Evolutionary conservation across 169 alveolate genomes (phyloP), one percentile per base, ranked within the genome.

Genomic region (Plasmodium gallinaceum): DNA sequence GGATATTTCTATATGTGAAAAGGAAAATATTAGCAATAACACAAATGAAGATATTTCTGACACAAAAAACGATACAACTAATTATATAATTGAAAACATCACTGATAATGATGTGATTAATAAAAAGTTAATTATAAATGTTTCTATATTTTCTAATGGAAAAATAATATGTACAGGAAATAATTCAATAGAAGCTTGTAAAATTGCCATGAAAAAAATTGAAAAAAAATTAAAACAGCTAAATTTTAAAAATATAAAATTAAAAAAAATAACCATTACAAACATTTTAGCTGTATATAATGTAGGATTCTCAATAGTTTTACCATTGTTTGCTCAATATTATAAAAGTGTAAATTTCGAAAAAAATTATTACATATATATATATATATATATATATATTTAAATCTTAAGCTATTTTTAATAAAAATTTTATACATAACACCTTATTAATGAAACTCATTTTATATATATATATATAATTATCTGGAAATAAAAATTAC

Each of bases 121-220:
- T n/a, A 90, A 88, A 37, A 76, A 90, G 57, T 58, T 89, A 37
- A 54, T 93, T 14, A 71, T 94, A 12, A 94, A 94, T 92, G 94
- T 88, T 22, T 92, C 96, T 0, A 64, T 94, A n/a, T 94, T 94
- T 89, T 54, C 93, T 14, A 94, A 94, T 72, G 96, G 96, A 7
- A 94, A 92, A 88, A 88, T 94, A 6, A 88, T 94, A 14, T 61
- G 93, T 58, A 94, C 95, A 22, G 96, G 96, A 22, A 94, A 91
- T 51, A 87, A 90, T 69, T 92, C 95, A 16, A 61, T 94, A 9
- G 88, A 91, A 65, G 86, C 95, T 3, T 88, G 93, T 12, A 92
- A 94, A 45, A 88, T 92, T 37, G 95, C 93, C 2, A 74, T 94
- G 93, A 92, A 91, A 76, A 94, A 94, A 92, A 60, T 94, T 16